Percentiles rank a stretch among this genome's conserved stretches.
phyloP scores from a whole-genome alignment of 2,329 filamentous ascomycete species.

The Verticillium zaregamsianum region DNA sequence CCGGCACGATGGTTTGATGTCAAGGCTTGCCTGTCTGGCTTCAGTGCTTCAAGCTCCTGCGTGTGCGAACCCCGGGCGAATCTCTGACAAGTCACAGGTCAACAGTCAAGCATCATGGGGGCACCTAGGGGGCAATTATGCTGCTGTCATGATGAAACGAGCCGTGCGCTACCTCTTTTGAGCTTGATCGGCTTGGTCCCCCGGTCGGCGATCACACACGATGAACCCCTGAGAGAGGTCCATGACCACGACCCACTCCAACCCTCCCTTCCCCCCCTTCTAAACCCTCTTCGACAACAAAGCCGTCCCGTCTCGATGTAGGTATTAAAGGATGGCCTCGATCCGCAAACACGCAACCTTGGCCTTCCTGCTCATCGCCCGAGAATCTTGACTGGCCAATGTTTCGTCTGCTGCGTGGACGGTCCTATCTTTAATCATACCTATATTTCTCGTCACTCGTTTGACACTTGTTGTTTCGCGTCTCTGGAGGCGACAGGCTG shows the following conservation, averaged over 20 bases:
- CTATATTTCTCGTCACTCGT: constrained; percentile 19
- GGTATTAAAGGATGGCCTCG: not conserved
- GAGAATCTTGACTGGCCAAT: constrained; percentile 3
- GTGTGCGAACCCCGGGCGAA: not conserved
- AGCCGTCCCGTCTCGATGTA: not conserved
- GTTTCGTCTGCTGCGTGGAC: constrained; percentile 17
- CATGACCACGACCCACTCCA: not conserved
- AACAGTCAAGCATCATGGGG: not conserved
- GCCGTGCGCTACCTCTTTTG: not conserved
- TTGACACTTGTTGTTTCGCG: constrained; percentile 12
- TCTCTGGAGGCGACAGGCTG: constrained; percentile 19
- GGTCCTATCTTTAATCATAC: constrained; percentile 24
- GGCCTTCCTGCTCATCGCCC: not conserved
- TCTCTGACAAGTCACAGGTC: constrained; percentile 4
- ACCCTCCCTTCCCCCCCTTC: not conserved
- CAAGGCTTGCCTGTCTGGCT: not conserved
- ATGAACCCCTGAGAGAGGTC: not conserved
- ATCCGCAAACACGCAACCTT: not conserved
- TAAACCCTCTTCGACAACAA: not conserved
- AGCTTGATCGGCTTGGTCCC: not conserved
- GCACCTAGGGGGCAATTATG: not conserved
- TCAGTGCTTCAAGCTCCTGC: not conserved
- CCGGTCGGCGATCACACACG: constrained; percentile 1
- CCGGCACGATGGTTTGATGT: not conserved
- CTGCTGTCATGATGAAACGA: not conserved